These are phyloP conservation scores for Tetrahymena elliotti DNA, from an alignment of 73 alveolate species.

Conservation along the genomic window DNA sequence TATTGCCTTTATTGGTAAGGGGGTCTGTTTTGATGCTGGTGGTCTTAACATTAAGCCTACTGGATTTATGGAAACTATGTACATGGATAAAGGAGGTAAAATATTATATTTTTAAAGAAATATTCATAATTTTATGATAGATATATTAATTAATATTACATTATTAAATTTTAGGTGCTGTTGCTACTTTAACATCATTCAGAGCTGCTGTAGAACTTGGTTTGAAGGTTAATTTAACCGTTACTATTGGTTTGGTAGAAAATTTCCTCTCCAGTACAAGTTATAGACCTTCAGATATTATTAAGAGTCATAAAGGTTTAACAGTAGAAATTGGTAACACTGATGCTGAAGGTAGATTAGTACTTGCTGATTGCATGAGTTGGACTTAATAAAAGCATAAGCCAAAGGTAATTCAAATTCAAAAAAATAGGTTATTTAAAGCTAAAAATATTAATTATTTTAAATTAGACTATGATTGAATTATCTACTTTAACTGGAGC, in stretches of 20 bases:
- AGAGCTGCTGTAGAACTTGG: constrained; percentile 64
- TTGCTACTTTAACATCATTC: constrained; percentile 73
- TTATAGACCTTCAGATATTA: constrained; percentile 74
- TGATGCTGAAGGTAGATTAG: constrained; percentile 92
- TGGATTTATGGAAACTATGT: constrained; percentile 80
- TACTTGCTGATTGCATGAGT: constrained; percentile 79
- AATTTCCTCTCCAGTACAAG: constrained; percentile 58
- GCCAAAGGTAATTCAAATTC: constrained; percentile 18
- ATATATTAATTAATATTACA: too few species aligned
- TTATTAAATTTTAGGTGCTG: constrained; percentile 51
- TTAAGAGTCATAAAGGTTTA: constrained; percentile 65
- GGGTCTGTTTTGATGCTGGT: constrained; percentile 85
- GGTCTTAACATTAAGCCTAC: constrained; percentile 78
- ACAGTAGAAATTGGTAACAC: constrained; percentile 82
- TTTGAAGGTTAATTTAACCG: constrained; percentile 54
- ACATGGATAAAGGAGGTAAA: constrained; percentile 59
- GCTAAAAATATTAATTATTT: not conserved
- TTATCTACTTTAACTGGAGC: constrained; percentile 84
- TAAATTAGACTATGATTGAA: constrained; percentile 35
- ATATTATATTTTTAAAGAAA: not conserved
- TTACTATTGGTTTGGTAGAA: constrained; percentile 82
- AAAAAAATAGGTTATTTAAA: not conserved
- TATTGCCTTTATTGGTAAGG: constrained; percentile 91
- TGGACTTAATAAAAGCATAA: constrained; percentile 57
- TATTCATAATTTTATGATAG: too few species aligned